Conservation (phyloP, 2,329 filamentous ascomycete species). For the Penicillium palitans region DNA sequence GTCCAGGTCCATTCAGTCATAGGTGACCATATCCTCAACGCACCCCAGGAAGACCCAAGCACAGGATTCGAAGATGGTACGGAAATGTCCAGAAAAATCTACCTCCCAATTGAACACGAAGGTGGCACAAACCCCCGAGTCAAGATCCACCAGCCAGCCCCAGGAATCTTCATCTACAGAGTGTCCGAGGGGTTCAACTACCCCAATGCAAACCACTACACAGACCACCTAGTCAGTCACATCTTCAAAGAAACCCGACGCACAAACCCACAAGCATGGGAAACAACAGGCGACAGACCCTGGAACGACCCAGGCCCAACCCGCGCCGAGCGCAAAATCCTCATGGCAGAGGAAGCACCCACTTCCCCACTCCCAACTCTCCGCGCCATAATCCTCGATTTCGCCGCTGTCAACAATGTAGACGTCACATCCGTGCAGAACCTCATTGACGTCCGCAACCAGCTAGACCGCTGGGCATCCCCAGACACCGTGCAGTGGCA, state of each 20-base stretch:
- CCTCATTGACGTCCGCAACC: slow-evolving; percentile 86
- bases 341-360: slow-evolving; percentile 46
- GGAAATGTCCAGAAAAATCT: slow-evolving; percentile 51
- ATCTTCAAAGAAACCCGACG: slow-evolving; percentile 70
- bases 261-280: slow-evolving; percentile 66
- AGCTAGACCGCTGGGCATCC: slow-evolving; percentile 77
- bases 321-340: slow-evolving; percentile 45
- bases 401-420: slow-evolving; percentile 84
- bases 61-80: not conserved
- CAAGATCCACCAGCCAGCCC: slow-evolving; percentile 73
- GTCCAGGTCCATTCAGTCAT: slow-evolving; percentile 51
- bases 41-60: not conserved
- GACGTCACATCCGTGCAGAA: slow-evolving; percentile 87
- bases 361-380: slow-evolving; percentile 61
- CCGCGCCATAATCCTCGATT: slow-evolving; percentile 84
- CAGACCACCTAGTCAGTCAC: slow-evolving; percentile 70
- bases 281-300: slow-evolving; percentile 70
- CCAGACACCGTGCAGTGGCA: slow-evolving; percentile 88
- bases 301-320: slow-evolving; percentile 85
- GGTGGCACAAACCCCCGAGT: slow-evolving; percentile 84
- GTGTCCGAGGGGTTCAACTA: slow-evolving; percentile 93
- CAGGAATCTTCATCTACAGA: slow-evolving; percentile 88
- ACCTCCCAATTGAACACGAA: slow-evolving; percentile 76
- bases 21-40: slow-evolving; percentile 53
- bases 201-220: slow-evolving; percentile 80